phyloP scores from a whole-genome alignment of 2,329 filamentous ascomycete genomes.

The Fusarium proliferatum region DNA sequence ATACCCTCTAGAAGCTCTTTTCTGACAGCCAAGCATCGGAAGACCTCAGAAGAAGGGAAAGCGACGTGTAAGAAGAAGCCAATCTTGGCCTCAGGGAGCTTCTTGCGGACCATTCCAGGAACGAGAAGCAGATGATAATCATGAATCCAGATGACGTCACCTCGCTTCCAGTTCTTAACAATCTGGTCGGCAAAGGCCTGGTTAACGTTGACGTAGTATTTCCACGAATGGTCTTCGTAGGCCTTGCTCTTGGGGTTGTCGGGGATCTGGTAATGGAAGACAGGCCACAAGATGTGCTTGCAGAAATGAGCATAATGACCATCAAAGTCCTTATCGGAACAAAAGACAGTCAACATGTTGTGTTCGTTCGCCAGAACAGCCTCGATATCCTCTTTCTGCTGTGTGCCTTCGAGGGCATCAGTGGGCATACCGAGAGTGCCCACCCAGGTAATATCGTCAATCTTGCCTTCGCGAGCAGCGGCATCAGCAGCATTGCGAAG shows the following conservation, averaged over 20 bases:
- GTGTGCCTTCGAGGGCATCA: slow-evolving; percentile 79
- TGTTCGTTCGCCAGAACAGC: slow-evolving; percentile 83
- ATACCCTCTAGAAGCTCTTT: slow-evolving; percentile 91
- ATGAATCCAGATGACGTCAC: slow-evolving; percentile 93
- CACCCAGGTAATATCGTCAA: slow-evolving; percentile 86
- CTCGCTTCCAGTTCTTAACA: slow-evolving; percentile 90
- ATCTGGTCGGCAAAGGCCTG: slow-evolving; percentile 93
- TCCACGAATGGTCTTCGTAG: slow-evolving; percentile 96
- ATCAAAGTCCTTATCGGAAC: slow-evolving; percentile 91
- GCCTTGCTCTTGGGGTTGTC: slow-evolving; percentile 99
- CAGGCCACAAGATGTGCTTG: slow-evolving; percentile 97
- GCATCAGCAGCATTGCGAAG: slow-evolving; percentile 89
- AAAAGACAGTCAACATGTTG: slow-evolving; percentile 85
- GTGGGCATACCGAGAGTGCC: slow-evolving; percentile 95
- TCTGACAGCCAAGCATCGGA: slow-evolving; percentile 88
- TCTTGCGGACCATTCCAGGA: slow-evolving; percentile 88
- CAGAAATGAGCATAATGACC: slow-evolving; percentile 96
- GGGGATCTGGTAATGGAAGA: slow-evolving; percentile 97
- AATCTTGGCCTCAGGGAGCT: slow-evolving; percentile 92
- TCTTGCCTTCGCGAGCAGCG: slow-evolving; percentile 73
- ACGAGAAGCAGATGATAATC: slow-evolving; percentile 95
- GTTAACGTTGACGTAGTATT: slow-evolving; percentile 93
- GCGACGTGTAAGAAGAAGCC: slow-evolving; percentile 96
- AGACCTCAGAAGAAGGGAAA: slow-evolving; percentile 96
- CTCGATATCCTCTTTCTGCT: slow-evolving; percentile 84